Percentiles rank a stretch among this genome's conserved stretches.
Conservation (phyloP, 805 yeast species). For the Metschnikowia similis region DNA sequence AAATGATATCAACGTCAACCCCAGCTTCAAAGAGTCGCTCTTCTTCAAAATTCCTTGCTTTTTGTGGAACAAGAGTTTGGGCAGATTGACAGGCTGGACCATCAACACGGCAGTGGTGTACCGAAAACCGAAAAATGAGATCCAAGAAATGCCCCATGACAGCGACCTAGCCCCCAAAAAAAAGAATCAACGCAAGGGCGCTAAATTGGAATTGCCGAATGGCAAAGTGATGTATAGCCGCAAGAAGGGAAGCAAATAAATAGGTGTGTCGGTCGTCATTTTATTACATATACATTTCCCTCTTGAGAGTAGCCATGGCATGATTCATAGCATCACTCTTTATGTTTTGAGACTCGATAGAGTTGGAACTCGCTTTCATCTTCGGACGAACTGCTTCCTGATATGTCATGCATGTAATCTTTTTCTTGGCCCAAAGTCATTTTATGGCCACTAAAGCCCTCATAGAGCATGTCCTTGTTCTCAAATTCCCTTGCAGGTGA, state of each 20-base stretch:
- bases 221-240: slow-evolving; percentile 50
- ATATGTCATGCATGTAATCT: slow-evolving; percentile 34
- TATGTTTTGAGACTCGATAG: slow-evolving; percentile 40
- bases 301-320: background rate
- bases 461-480: slow-evolving; percentile 19
- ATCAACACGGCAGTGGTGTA: slow-evolving; percentile 18
- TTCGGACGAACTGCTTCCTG: slow-evolving; percentile 44
- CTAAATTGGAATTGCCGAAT: slow-evolving; percentile 51
- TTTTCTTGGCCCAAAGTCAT: slow-evolving; percentile 20
- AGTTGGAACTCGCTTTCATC: slow-evolving; percentile 35
- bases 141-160: slow-evolving; percentile 9
- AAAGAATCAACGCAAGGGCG: slow-evolving; percentile 27
- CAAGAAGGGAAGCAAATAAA: slow-evolving; percentile 9
- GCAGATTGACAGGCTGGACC: slow-evolving; percentile 23
- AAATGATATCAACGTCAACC: slow-evolving; percentile 42
- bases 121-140: slow-evolving; percentile 12
- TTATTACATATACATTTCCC: background rate
- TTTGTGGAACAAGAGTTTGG: slow-evolving; percentile 45
- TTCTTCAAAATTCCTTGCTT: slow-evolving; percentile 39
- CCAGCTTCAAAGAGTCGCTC: slow-evolving; percentile 48
- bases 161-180: background rate
- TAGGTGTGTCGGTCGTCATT: slow-evolving; percentile 1
- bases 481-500: slow-evolving; percentile 24
- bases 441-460: slow-evolving; percentile 23
- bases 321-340: slow-evolving; percentile 13